Percentiles rank a stretch among this genome's conserved stretches.
Evolutionary conservation across 2,329 filamentous ascomycete species (phyloP).

Genomic region (Fusarium duplospermum): DNA sequence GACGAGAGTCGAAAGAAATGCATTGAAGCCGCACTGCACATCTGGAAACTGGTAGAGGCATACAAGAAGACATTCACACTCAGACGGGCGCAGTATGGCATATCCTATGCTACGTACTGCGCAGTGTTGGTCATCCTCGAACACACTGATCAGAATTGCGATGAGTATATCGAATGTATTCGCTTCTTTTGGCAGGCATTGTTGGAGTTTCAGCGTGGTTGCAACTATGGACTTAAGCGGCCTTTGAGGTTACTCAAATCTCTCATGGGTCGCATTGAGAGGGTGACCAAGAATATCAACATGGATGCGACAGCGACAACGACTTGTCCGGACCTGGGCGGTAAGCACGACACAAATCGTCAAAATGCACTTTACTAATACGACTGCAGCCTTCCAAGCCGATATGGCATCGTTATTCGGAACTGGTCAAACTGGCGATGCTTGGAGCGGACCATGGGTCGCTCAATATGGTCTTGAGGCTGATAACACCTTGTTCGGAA

Average conservation of each 20-base stretch:
- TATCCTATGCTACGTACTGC: constrained; percentile 65
- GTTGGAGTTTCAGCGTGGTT: not conserved
- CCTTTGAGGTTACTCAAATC: constrained; percentile 1
- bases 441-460: not conserved
- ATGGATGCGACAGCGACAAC: not conserved
- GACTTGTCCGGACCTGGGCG: not conserved
- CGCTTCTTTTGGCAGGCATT: constrained; percentile 1
- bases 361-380: not conserved
- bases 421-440: not conserved
- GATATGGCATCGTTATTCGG: not conserved
- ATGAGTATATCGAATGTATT: not conserved
- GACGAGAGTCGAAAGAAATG: constrained; percentile 49
- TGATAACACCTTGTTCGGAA: not conserved
- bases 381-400: not conserved
- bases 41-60: constrained; percentile 55
- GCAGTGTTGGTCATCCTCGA: not conserved
- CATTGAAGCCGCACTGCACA: constrained; percentile 57
- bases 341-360: not conserved
- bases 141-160: not conserved
- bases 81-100: constrained; percentile 61
- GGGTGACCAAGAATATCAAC: not conserved
- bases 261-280: not conserved
- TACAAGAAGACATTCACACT: constrained; percentile 60
- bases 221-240: not conserved
- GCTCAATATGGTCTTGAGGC: not conserved